These are phyloP conservation scores for Diophrys appendiculata DNA, from an alignment of 73 alveolate genomes.

Conservation along the genomic window DNA sequence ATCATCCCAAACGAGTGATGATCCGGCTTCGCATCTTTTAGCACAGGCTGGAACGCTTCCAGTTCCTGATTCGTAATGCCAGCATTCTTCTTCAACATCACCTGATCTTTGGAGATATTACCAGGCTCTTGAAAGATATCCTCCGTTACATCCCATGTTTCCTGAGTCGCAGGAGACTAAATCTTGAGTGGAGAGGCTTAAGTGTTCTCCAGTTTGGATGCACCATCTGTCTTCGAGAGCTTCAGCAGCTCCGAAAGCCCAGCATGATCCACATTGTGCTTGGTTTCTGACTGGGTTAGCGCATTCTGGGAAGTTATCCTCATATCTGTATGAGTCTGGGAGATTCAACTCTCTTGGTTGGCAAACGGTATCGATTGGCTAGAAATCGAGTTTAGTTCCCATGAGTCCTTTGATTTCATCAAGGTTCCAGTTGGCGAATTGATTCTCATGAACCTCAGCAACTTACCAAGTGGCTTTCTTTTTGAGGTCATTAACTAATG, in stretches of 20 bases:
- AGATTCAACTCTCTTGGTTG: no score
- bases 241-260: conserved; percentile 97
- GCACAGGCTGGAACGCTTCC: not conserved
- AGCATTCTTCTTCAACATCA: conserved; percentile 49
- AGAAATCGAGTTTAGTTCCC: conserved; percentile 52
- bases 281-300: conserved; percentile 73
- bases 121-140: conserved; percentile 73
- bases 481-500: conserved; percentile 23
- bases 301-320: conserved; percentile 33
- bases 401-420: conserved; percentile 41
- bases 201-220: conserved; percentile 60
- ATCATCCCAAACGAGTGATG: not conserved
- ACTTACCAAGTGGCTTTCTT: conserved; percentile 40
- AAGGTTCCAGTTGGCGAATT: conserved; percentile 28
- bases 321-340: conserved; percentile 20
- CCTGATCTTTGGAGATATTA: conserved; percentile 66
- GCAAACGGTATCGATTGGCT: no score
- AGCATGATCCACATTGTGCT: conserved; percentile 96
- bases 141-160: conserved; percentile 73
- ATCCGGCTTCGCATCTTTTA: conserved; percentile 3
- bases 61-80: conserved; percentile 52
- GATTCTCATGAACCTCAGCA: conserved; percentile 47
- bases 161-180: conserved; percentile 68
- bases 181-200: conserved; percentile 76
- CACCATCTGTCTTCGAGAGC: conserved; percentile 95